Base-by-base conservation (phyloP, 306 rosid species). In the Prunus mira region DNA sequence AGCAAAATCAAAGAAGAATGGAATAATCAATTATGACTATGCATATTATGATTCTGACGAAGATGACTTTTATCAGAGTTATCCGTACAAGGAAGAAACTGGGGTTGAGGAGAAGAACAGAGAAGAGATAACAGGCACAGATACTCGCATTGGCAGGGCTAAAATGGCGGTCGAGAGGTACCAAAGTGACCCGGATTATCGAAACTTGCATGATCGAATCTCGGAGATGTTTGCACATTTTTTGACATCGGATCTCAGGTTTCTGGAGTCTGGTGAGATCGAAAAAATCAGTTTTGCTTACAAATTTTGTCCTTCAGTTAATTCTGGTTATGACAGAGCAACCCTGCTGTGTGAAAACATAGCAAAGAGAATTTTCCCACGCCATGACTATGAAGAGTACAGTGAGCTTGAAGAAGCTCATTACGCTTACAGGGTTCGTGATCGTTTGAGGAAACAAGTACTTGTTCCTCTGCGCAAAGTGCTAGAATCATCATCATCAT, bases 401-500 rank as follows among this genome's bases (percentile, higher is more conserved):
- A 69, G 12, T 17, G 45, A 69, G 5, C 18, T 69, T 49, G 34
- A 1, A 6, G 61, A 69, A 25, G 61, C 73, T 17, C 61, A 50
- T 50, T 69, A 69, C 5, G 10, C 27, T 15, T 49, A 69, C 60
- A 27, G 73, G 46, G 73, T 49, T 50, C 61, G 61, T 69, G 73
- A 69, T 50, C 61, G 46, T 49, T 28, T 69, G 46, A 27, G 73
- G 61, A 50, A 50, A 28, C 61, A 69, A 69, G 73, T 50, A 10
- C 73, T 69, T 8, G 17, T 50, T 18, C 46, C 60, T 25, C 60
- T 69, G 2, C 45, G 58, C 8, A 52, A 25, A 49, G 58, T 43
- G 24, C 58, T 69, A 12, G 28, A 3, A 20, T 68, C 72, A 50
- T 50, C 54, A 14, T 49, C 54, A 32, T 32, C 38, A 38, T 0